Conservation (phyloP, 2,329 filamentous ascomycete species). For the Fusarium chlamydosporum region DNA sequence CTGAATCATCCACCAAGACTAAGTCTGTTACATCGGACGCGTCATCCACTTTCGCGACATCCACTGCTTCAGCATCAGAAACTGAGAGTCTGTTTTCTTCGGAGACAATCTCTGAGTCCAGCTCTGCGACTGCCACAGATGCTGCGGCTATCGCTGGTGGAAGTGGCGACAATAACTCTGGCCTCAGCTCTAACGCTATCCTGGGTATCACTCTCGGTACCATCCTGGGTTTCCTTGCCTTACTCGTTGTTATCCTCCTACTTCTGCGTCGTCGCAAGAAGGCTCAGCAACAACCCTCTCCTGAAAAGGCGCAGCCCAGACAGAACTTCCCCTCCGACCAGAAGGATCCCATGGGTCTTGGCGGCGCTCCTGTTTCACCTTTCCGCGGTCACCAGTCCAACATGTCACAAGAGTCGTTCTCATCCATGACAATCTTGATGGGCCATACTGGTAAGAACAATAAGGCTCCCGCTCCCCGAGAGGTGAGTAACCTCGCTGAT, state of each 20-base stretch:
- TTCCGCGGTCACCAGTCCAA: conserved; percentile 68
- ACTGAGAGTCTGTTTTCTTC: conserved; percentile 45
- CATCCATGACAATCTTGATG: conserved; percentile 76
- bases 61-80: conserved; percentile 40
- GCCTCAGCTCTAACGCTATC: conserved; percentile 67
- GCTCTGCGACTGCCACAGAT: conserved; percentile 46
- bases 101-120: conserved; percentile 47
- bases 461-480: conserved; percentile 58
- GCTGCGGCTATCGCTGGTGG: conserved; percentile 49
- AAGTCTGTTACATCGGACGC: conserved; percentile 42
- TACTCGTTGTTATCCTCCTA: conserved; percentile 81
- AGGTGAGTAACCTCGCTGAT: conserved; percentile 66
- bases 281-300: conserved; percentile 51
- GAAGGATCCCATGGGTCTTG: conserved; percentile 68
- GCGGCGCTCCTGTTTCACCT: conserved; percentile 59
- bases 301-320: conserved; percentile 62
- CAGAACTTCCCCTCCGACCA: conserved; percentile 65
- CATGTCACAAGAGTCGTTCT: conserved; percentile 70
- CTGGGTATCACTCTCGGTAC: conserved; percentile 86
- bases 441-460: conserved; percentile 67
- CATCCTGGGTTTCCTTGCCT: conserved; percentile 78
- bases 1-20: conserved; percentile 49
- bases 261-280: conserved; percentile 66
- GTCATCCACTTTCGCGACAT: conserved; percentile 49
- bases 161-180: conserved; percentile 51